Base-by-base conservation (phyloP, 2,329 filamentous ascomycete species). In the Pseudogymnoascus pannorum region DNA sequence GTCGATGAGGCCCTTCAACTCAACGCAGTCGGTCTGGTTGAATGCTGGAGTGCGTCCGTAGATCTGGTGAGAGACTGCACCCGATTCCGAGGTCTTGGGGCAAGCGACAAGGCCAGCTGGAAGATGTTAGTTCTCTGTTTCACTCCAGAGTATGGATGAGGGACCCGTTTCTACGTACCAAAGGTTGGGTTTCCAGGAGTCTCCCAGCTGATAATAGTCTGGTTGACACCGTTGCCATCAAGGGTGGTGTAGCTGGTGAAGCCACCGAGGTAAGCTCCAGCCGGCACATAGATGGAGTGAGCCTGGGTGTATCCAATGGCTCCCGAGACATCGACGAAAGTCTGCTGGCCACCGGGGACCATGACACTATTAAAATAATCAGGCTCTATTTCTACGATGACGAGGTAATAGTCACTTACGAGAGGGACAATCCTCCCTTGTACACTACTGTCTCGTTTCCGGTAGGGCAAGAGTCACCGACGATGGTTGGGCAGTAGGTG, bases 331-430 rank as follows among this genome's bases (percentile, higher is more conserved):
- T 73, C 75, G 61, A 88, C 76, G 71, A 83, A 88, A 66, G 87
- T 77, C 62, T 77, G 73, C 67, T 89, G 85, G 24, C 86, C 86
- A 26, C 85, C 85, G 4, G 85, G 84, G 4, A 87, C 85, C 29
- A 77, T 69, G 31, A 83, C 79, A 73, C 76, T 58, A 51, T 26
- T n/a, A 51, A 51, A 31, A 24, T 51, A 18, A 51, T 51, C 44
- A 51, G 24, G 24, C 1, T 51, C 14, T 12, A 8, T 31, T 51
- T 51, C 44, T 29, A 8, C 8, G 24, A 1, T 51, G n/a, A 12
- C 14, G 8, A 22, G n/a, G 9, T n/a, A 8, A 38, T 63, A 64
- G 12, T n/a, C 35, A 60, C 58, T 40, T 60, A 60, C 71, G 75
- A 73, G 65, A 76, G 66, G 51, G 58, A 60, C 7, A 68, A 66